A percentile compares a stretch with the other conserved stretches of the same genome.
Evolutionary conservation across 2,329 filamentous ascomycete genomes (phyloP).

Genomic region (Diatrype stigma): DNA sequence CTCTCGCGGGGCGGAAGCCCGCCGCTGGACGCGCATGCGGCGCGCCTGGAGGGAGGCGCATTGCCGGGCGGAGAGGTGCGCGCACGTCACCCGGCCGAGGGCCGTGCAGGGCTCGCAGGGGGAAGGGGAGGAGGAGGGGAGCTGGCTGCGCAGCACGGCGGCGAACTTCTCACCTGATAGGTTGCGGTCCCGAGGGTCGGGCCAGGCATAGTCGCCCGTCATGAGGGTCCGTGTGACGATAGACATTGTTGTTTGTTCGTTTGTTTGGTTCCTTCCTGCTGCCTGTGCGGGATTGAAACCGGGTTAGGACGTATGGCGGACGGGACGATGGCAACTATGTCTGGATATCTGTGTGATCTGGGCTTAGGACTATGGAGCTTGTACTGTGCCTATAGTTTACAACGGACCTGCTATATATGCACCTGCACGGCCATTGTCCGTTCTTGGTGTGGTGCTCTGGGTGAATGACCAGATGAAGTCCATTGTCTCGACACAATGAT

Average conservation of each 20-base stretch:
- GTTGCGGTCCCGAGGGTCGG: neutral
- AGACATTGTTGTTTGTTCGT: too few species aligned
- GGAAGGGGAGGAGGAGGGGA: neutral
- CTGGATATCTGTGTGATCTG: neutral
- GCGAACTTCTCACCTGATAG: neutral
- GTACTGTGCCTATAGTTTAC: neutral
- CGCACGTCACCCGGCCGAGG: neutral
- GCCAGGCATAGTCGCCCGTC: neutral
- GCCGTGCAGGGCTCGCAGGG: neutral
- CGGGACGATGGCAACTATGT: too few species aligned
- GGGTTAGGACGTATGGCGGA: too few species aligned
- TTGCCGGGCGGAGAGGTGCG: neutral
- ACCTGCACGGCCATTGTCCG: neutral
- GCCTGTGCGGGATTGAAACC: too few species aligned
- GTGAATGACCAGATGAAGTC: neutral
- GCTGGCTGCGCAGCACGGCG: neutral
- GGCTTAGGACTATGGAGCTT: neutral
- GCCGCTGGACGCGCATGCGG: neutral
- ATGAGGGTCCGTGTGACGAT: too few species aligned
- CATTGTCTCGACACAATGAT: neutral
- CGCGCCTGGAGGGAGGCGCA: too few species aligned
- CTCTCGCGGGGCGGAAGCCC: neutral
- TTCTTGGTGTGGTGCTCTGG: neutral
- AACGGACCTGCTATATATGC: neutral
- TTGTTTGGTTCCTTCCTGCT: too few species aligned